Evolutionary conservation across 306 rosid species (phyloP).

Genomic region (Dalbergia cultrata): DNA sequence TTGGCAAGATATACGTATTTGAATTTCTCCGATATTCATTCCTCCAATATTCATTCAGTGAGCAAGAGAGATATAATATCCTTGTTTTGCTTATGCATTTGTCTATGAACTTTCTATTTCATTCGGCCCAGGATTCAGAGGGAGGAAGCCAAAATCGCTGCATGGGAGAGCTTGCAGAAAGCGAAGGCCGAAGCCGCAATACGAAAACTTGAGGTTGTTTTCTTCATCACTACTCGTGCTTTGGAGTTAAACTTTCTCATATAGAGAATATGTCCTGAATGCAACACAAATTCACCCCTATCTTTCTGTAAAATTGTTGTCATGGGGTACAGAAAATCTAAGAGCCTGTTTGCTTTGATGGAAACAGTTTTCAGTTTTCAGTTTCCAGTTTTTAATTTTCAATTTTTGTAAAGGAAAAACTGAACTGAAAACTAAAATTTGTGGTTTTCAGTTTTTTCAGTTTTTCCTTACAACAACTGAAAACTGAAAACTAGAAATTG

Average conservation of each 20-base stretch:
- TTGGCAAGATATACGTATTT: conserved; percentile 6
- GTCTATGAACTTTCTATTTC: not conserved
- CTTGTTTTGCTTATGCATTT: conserved; percentile 18
- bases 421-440: too few relatives aligned
- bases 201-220: conserved; percentile 80
- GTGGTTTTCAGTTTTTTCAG: too few relatives aligned
- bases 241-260: conserved; percentile 24
- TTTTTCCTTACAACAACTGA: too few relatives aligned
- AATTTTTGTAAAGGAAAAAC: too few relatives aligned
- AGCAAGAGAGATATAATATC: not conserved
- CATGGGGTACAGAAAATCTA: not conserved
- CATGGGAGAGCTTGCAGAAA: conserved; percentile 92
- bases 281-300: not conserved
- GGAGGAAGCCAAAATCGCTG: conserved; percentile 87
- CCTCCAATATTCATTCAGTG: conserved; percentile 14
- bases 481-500: too few relatives aligned
- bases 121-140: conserved; percentile 63
- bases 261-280: conserved; percentile 4
- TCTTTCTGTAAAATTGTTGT: not conserved
- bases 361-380: too few relatives aligned
- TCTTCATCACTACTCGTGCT: not conserved
- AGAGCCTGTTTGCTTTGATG: too few relatives aligned
- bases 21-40: not conserved
- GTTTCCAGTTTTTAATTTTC: too few relatives aligned
- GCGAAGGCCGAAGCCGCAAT: conserved; percentile 93